phyloP scores from a whole-genome alignment of 805 yeast genomes.

The Groenewaldozyma salmanticensis region DNA sequence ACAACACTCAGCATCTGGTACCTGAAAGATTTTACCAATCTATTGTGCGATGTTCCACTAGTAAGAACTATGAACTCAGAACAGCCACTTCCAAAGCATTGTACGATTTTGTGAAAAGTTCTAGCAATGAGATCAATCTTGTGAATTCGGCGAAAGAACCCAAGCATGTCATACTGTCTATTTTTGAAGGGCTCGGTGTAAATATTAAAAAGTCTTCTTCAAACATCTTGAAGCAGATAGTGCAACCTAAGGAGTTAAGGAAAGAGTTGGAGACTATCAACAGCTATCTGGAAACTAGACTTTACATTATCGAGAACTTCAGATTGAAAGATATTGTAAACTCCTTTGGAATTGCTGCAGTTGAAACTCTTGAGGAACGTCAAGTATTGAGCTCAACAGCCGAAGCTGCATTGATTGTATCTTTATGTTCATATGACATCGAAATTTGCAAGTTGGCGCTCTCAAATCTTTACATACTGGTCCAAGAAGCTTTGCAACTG shows the following conservation, averaged over 20 bases:
- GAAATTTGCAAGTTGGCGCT: conserved; percentile 42
- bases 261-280: conserved; percentile 15
- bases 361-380: conserved; percentile 24
- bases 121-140: background rate
- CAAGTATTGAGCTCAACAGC: conserved; percentile 29
- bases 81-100: conserved; percentile 10
- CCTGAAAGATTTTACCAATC: conserved; percentile 1
- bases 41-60: conserved; percentile 10
- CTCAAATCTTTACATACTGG: conserved; percentile 29
- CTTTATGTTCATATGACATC: conserved; percentile 41
- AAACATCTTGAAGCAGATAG: conserved; percentile 30
- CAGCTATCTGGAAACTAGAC: conserved; percentile 32
- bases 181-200: conserved; percentile 17
- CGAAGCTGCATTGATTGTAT: conserved; percentile 43
- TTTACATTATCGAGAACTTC: conserved; percentile 23
- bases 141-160: conserved; percentile 3
- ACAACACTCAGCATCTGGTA: background rate
- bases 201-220: conserved; percentile 32
- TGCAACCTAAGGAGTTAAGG: conserved; percentile 18
- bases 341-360: conserved; percentile 18
- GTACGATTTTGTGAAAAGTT: conserved; percentile 8
- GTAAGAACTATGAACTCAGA: conserved; percentile 8
- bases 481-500: conserved; percentile 18
- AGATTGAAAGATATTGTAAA: conserved; percentile 20
- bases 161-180: conserved; percentile 9